Evolutionary conservation across 1,284 basidiomycete genomes (phyloP), one percentile per base, ranked within the genome.

Genomic region (Fistulinella staudtii): DNA sequence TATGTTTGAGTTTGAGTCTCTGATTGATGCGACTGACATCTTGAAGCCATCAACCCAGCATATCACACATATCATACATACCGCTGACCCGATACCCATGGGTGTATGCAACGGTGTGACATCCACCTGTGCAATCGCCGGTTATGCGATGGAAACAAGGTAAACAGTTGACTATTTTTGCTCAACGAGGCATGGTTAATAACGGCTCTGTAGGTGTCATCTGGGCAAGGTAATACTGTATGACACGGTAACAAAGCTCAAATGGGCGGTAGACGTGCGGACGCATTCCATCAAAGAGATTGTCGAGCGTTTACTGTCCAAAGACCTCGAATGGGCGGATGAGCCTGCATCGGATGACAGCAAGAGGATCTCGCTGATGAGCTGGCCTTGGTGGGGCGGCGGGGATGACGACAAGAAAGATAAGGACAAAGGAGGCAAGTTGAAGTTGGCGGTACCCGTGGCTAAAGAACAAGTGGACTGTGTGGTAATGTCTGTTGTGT

Each of bases 221-320:
- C 72, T 88, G 0, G 94, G 94, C 33, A 80, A 86, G 68, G 82
- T 82, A 10, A 84, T 93, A 46, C 70, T 89, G 10, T 97, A 93
- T 63, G 93, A 98, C 61, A 93, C 93, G 0, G 86, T 95, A 22
- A 79, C 77, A 8, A 80, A 85, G 58, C 75, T 89, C 28, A 82
- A 83, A 4, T 98, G 95, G 95, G 67, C 72, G 13, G 84, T 87
- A 27, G 82, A 88, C 53, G 63, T 92, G n/a, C 72, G 82, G 36
- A 84, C 79, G 28, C 93, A 96, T 60, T 69, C 79, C 6, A 93
- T 97, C 56, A 76, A 74, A 37, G 75, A 83, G 36, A 69, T 95
- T 35, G 81, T 95, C 51, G 79, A 85, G 25, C 76, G 81, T 46
- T 63, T 96, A 6, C 66, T 96, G 5, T 71, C 75, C 23, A 74